Conservation (phyloP, 441 rosid genomes). For the Pelargonium cotyledonis region DNA sequence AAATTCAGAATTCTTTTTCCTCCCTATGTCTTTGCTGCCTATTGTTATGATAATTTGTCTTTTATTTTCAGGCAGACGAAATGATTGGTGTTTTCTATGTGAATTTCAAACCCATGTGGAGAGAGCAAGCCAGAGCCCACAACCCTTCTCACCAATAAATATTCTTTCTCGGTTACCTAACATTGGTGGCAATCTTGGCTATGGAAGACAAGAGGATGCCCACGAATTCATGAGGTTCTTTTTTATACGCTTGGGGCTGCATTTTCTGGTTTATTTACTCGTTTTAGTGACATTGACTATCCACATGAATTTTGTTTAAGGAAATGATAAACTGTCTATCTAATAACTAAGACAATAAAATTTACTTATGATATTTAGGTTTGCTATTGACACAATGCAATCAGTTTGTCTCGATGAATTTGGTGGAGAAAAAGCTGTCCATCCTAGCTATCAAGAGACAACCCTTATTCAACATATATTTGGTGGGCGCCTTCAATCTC, state of each 20-base stretch:
- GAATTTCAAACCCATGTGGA: slow-evolving; percentile 79
- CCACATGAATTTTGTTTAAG: not conserved
- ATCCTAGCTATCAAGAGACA: slow-evolving; percentile 64
- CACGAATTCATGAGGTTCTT: slow-evolving; percentile 94
- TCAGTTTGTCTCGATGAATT: slow-evolving; percentile 89
- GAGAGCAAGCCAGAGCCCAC: slow-evolving; percentile 53
- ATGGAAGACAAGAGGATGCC: slow-evolving; percentile 99
- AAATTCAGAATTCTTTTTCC: not conserved
- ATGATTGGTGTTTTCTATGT: slow-evolving; percentile 93
- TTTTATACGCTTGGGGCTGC: not conserved
- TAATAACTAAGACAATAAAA: not conserved
- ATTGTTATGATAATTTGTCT: not conserved
- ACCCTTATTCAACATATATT: slow-evolving; percentile 87
- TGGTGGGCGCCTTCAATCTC: slow-evolving; percentile 93
- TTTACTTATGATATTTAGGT: slow-evolving; percentile 29
- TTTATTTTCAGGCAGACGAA: slow-evolving; percentile 49
- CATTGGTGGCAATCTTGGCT: slow-evolving; percentile 93
- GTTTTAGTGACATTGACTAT: not conserved
- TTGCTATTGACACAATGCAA: slow-evolving; percentile 93
- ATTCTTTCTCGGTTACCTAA: slow-evolving; percentile 75
- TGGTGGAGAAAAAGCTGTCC: slow-evolving; percentile 89
- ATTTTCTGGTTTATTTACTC: not conserved
- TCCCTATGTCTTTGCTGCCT: not conserved
- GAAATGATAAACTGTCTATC: not conserved
- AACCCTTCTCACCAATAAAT: slow-evolving; percentile 77